phyloP scores from a whole-genome alignment of 2,329 filamentous ascomycete species.

The Neodidymelliopsis sp. region DNA sequence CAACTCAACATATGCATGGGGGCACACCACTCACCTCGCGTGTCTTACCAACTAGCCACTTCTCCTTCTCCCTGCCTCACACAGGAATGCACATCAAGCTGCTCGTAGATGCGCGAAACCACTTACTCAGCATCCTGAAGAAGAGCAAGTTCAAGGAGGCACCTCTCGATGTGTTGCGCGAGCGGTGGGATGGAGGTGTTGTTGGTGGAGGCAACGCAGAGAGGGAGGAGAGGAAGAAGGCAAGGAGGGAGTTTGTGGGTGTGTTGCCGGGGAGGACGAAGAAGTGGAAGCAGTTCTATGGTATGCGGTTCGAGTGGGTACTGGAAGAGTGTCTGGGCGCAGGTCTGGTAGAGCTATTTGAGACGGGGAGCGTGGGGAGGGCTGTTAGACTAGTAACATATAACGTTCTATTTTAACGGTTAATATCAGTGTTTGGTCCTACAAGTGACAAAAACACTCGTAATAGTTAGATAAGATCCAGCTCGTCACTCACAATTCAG shows the following conservation, averaged over 20 bases:
- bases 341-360: constrained; percentile 75
- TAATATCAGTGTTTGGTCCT: too few species aligned
- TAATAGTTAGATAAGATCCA: too few species aligned
- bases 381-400: constrained; percentile 62
- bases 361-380: constrained; percentile 75
- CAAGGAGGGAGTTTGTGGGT: constrained; percentile 64
- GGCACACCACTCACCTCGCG: constrained; percentile 55
- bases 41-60: constrained; percentile 36
- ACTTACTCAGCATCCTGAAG: constrained; percentile 67
- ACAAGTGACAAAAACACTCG: too few species aligned
- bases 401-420: too few species aligned
- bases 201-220: constrained; percentile 55
- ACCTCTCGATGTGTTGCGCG: constrained; percentile 66
- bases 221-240: constrained; percentile 58
- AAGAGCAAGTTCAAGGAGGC: constrained; percentile 67
- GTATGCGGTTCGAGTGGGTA: constrained; percentile 74
- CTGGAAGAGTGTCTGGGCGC: constrained; percentile 74
- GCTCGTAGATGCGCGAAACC: constrained; percentile 65
- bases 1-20: constrained; percentile 71
- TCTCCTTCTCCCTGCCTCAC: constrained; percentile 69
- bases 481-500: too few species aligned
- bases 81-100: constrained; percentile 74
- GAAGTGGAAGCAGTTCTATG: constrained; percentile 76
- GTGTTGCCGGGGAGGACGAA: constrained; percentile 67
- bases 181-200: constrained; percentile 76